A percentile compares a stretch with the other conserved stretches of the same genome.
Conservation (phyloP, 768 basidiomycete genomes). For the Agaricus blazei region DNA sequence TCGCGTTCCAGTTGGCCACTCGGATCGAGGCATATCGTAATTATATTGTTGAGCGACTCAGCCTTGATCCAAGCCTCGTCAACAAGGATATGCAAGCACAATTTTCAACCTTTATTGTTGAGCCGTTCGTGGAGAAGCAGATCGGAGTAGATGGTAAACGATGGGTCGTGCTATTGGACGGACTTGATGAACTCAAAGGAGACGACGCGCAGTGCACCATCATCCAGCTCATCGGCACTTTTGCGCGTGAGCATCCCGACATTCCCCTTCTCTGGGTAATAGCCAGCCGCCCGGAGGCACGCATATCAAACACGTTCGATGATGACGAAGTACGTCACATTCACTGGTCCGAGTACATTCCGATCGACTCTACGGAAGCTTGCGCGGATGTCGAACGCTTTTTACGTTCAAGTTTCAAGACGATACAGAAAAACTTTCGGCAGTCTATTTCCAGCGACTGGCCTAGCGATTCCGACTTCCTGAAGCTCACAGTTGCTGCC, state of each 20-base stretch:
- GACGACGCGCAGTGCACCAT: neutral
- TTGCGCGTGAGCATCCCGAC: neutral
- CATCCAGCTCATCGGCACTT: neutral
- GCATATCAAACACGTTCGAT: neutral
- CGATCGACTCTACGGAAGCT: neutral
- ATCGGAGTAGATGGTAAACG: neutral
- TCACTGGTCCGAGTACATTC: neutral
- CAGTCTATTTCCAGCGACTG: neutral
- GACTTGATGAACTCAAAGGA: neutral
- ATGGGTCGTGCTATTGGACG: neutral
- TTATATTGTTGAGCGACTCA: neutral
- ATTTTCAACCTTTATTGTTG: neutral
- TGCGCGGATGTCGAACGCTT: conserved; percentile 1
- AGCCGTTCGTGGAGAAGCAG: neutral
- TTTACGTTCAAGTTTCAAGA: neutral
- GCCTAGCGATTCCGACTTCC: neutral
- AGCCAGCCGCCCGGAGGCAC: neutral
- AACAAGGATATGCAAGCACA: neutral
- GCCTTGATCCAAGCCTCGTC: neutral
- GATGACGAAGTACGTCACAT: neutral
- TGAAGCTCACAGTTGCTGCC: neutral
- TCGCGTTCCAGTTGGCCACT: conserved; percentile 1
- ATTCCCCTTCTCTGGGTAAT: neutral
- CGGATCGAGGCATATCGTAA: neutral
- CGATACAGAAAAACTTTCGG: neutral